Percentiles rank a stretch among this genome's conserved stretches.
phyloP scores from a whole-genome alignment of 139 green algal species.

The Tetradesmus obliquus region DNA sequence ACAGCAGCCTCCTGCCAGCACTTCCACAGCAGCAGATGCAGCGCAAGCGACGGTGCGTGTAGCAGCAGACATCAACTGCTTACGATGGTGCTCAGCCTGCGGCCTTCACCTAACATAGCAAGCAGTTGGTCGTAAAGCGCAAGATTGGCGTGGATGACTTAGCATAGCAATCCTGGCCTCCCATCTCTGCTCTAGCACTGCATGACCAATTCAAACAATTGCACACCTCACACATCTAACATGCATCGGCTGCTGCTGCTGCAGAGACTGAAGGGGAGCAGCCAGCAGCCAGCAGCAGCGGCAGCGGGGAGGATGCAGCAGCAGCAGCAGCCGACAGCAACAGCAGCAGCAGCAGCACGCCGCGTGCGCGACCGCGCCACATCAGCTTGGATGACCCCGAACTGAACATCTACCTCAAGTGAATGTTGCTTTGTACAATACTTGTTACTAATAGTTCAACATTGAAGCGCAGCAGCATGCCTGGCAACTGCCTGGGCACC shows the following conservation, averaged over 20 bases:
- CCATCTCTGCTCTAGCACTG: too few species aligned
- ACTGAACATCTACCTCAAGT: slow-evolving; percentile 24
- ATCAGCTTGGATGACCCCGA: slow-evolving; percentile 26
- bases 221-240: background rate
- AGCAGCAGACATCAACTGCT: background rate
- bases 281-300: background rate
- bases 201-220: background rate
- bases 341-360: background rate
- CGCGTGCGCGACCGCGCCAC: background rate
- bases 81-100: too few species aligned
- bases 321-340: background rate
- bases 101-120: too few species aligned
- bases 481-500: too few species aligned
- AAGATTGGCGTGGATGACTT: too few species aligned
- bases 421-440: background rate
- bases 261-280: background rate
- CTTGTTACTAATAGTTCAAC: too few species aligned
- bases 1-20: background rate
- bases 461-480: too few species aligned
- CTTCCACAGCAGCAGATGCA: slow-evolving; percentile 16
- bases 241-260: background rate
- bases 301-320: background rate
- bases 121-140: too few species aligned
- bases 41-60: background rate
- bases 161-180: too few species aligned